Base-by-base conservation (phyloP, 805 yeast species). In the Hanseniaspora hatyaiensis region DNA sequence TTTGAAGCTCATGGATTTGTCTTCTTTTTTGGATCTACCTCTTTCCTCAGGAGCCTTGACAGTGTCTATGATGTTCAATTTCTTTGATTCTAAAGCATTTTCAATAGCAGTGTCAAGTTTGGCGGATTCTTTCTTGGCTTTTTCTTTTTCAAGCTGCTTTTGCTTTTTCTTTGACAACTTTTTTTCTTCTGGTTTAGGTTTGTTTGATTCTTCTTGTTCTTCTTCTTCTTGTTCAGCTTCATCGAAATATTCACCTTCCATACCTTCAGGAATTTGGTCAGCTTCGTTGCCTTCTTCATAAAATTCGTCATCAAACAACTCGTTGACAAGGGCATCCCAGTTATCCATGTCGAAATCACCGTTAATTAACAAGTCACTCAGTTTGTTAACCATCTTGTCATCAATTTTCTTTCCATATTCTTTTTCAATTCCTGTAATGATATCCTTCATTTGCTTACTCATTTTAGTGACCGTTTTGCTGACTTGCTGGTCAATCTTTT, bases 321-420 rank as follows among this genome's bases (percentile, higher is more conserved):
- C 82, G 40, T 81, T 76, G 80, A 92, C 78, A 52, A 84, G 78
- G 50, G 64, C 67, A 62, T 92, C 97, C 97, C 97, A 92, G 52
- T 85, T 94, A 23, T 80, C 74, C 57, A 82, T 86, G 54, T 84
- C 86, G 61, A 85, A 92, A 59, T 92, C 97, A 43, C 82, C 94
- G 59, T 89, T 96, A 52, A 92, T 66, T 55, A 89, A 72, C 39
- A 80, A 73, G 47, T 80, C 81, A 12, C 88, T 85, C 57, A 88
- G 77, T 24, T 80, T 84, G 43, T 68, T 70, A 34, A 76, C 71
- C 51, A 79, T 73, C 1, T 70, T 67, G 33, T 75, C 80, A 51
- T 80, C 82, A 9, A 69, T 59, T 6, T 67, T 68, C 20, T 66
- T 63, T 47, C 73, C 73, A 40, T 65, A 68, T 52, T 69, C 72